phyloP scores from a whole-genome alignment of 179 eudicot genomes.

The Heliamphora pulchella region DNA sequence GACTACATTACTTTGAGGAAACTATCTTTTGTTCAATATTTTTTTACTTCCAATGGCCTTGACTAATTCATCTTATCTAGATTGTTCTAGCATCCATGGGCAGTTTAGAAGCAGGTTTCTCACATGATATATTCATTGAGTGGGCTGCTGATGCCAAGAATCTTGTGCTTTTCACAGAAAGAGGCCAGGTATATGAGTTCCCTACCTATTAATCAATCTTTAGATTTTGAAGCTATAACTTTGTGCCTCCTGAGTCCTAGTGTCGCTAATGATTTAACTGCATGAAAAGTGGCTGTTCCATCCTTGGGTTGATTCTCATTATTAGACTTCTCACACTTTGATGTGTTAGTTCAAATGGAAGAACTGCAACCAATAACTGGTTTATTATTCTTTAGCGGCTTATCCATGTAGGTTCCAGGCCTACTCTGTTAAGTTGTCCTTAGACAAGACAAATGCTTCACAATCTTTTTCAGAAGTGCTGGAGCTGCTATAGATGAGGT shows the following conservation, averaged over 20 bases:
- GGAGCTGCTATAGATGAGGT: background rate
- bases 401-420: background rate
- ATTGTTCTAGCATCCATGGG: conserved; percentile 95
- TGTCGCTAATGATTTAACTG: background rate
- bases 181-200: conserved; percentile 71
- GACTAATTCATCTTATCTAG: conserved; percentile 31
- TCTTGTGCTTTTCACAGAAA: conserved; percentile 92
- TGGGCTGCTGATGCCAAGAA: conserved; percentile 93
- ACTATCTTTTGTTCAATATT: conserved; percentile 1
- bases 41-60: conserved; percentile 10
- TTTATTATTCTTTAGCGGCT: background rate
- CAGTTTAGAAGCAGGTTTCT: conserved; percentile 91
- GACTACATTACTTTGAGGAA: conserved; percentile 12
- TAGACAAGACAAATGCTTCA: background rate
- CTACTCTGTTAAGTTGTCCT: background rate
- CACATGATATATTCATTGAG: conserved; percentile 90
- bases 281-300: background rate
- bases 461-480: background rate
- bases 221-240: background rate
- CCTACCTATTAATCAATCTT: background rate
- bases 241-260: background rate
- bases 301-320: conserved; percentile 10
- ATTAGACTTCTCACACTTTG: background rate
- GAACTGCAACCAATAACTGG: background rate
- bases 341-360: background rate